Percentiles rank a stretch among this genome's conserved stretches.
phyloP scores from a whole-genome alignment of 768 basidiomycete genomes.

The Clitopilus hobsonii region DNA sequence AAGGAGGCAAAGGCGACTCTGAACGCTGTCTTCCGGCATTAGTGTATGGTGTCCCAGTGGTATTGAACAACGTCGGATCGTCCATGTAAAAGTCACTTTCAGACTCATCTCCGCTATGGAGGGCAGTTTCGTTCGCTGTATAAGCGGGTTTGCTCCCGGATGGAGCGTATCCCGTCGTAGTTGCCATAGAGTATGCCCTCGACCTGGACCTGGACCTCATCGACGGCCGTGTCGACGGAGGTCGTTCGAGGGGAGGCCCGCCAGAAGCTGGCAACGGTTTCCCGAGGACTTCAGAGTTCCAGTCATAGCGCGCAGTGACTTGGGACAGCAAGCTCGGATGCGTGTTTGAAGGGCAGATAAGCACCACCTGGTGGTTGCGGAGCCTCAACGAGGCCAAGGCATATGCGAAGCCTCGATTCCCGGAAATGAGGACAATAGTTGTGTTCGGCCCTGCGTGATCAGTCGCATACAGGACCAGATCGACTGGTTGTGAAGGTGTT shows the following conservation, averaged over 20 bases:
- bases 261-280: constrained; percentile 4
- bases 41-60: not conserved
- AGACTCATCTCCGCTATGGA: not conserved
- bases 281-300: constrained; percentile 35
- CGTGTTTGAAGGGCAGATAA: constrained; percentile 34
- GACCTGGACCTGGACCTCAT: not conserved
- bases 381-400: constrained; percentile 35
- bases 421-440: constrained; percentile 39
- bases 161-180: constrained; percentile 1
- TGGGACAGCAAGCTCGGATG: constrained; percentile 37
- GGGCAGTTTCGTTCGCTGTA: not conserved
- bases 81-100: constrained; percentile 5
- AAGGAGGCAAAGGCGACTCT: not conserved
- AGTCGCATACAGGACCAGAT: constrained; percentile 26
- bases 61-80: not conserved
- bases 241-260: not conserved
- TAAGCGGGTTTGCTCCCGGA: constrained; percentile 4
- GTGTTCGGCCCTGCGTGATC: constrained; percentile 42
- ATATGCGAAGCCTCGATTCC: constrained; percentile 40
- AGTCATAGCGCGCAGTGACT: constrained; percentile 42
- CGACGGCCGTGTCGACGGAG: not conserved
- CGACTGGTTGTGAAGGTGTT: constrained; percentile 10
- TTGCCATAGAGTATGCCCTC: constrained; percentile 4
- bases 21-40: not conserved
- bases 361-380: constrained; percentile 30